Evolutionary conservation across 2,329 filamentous ascomycete genomes (phyloP), one percentile per base, ranked within the genome.

Genomic region (Aspergillus brasiliensis): DNA sequence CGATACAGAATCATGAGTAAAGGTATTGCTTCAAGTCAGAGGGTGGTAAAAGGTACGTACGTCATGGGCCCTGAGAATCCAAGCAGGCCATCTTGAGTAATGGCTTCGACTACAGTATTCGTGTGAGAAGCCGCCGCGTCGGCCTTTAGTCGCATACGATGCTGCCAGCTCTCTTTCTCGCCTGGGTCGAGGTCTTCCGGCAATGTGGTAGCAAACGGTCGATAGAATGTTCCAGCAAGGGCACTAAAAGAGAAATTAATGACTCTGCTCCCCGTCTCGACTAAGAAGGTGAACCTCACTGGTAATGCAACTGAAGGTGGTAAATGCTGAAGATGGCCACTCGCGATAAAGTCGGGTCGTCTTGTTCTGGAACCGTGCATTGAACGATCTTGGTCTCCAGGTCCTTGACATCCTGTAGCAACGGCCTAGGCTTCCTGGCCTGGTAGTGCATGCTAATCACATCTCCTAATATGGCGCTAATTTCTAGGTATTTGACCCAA

Each of bases 271-370:
- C 25, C 25, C 25, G 25, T 25, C 25, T 25, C 25, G 25, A 5
- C 7, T 6, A 25, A 6, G 25, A 25, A 25, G 25, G 7, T 5
- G 25, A 25, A 5, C 7, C 63, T 58, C 10, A 72, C 71, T 71
- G 67, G 46, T 71, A 72, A 59, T 73, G 70, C 27, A 73, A 60
- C 27, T 71, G 67, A 15, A 73, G 57, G 34, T 73, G 70, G 37
- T 71, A 62, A 3, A 66, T 44, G 52, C 65, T 65, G 38, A 71
- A 71, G 3, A 60, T 60, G 3, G 63, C 61, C 5, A 58, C 17
- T 17, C 51, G 57, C 27, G 56, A 67, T 17, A 58, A 56, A 3
- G 47, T 61, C 1, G 49, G 23, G 8, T 65, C 61, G 13, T 61
- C 56, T 5, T 64, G 56, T 11, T 64, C 63, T 3, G 71, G 67